These are phyloP conservation scores for Fusarium sp. DNA, from an alignment of 2,329 filamentous ascomycete species.

Conservation along the genomic window DNA sequence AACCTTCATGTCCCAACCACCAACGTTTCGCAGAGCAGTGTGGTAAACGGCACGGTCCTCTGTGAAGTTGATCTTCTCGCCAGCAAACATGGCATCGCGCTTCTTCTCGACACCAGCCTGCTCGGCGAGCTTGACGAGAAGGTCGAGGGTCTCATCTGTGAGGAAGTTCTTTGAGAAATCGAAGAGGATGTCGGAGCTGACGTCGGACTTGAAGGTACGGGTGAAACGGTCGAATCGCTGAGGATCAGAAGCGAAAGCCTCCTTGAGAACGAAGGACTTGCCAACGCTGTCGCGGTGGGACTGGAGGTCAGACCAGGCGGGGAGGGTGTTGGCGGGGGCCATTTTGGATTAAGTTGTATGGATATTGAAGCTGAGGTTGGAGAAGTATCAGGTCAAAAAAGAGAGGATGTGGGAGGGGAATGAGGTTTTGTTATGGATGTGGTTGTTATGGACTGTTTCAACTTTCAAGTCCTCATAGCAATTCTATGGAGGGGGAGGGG, in stretches of 20 bases:
- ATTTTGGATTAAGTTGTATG: constrained; percentile 57
- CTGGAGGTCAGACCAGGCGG: constrained; percentile 91
- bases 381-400: constrained; percentile 3
- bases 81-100: constrained; percentile 96
- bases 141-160: constrained; percentile 88
- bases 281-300: constrained; percentile 88
- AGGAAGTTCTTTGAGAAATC: constrained; percentile 99
- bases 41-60: constrained; percentile 97
- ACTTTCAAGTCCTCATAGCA: constrained; percentile 8
- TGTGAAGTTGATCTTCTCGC: constrained; percentile 99
- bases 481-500: constrained; percentile 35
- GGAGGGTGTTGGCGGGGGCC: constrained; percentile 86
- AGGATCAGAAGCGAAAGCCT: constrained; percentile 90
- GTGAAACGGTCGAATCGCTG: constrained; percentile 91
- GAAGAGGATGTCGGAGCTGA: constrained; percentile 91
- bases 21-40: constrained; percentile 90
- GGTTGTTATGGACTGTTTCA: constrained; percentile 16
- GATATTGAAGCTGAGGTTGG: background rate
- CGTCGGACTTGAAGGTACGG: constrained; percentile 83
- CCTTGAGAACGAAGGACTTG: constrained; percentile 91
- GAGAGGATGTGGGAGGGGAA: constrained; percentile 30
- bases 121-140: constrained; percentile 90
- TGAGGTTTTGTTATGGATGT: constrained; percentile 23
- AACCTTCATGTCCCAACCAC: constrained; percentile 84
- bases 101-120: constrained; percentile 93